Base-by-base conservation (phyloP, 1,139 yeast species). In the Trichomonascaceae sp. region DNA sequence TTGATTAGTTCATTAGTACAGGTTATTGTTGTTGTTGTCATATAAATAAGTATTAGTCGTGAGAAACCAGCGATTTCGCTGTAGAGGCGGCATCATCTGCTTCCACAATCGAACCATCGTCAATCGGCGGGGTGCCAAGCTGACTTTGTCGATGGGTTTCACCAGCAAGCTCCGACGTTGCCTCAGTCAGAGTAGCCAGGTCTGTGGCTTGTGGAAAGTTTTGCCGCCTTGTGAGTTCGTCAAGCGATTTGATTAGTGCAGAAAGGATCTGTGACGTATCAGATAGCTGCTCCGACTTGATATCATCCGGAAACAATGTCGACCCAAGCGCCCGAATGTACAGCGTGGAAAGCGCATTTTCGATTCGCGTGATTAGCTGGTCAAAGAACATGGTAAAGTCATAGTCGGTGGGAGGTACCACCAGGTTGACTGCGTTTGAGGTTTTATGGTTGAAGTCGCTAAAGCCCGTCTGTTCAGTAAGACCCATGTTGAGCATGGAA, bases 281-380 rank as follows among this genome's bases (percentile, higher is more conserved):
- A n/a, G 42, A 28, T 20, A 45, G 28, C 15, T 42, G 44, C 8
- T 37, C 34, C 18, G 35, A 33, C 3, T 37, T 36, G 9, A 32
- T 37, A 3, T 27, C 32, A 9, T 32, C 34, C 17, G 13, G n/a
- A n/a, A n/a, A 20, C 11, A 20, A 8, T 6, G 23, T 11, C 11
- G 23, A 27, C 30, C 33, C 40, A 3, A 45, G 41, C 4, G 43
- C 39, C 13, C 51, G 42, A 14, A 46, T 18, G 28, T 44, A 47
- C 37, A 52, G 33, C 17, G 52, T 48, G 4, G 50, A 35, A 26
- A 52, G 31, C n/a, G 53, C 46, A 33, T 68, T 71, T 47, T 76
- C 85, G 34, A 76, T 65, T 46, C 85, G 60, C 0, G 81, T 73
- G 17, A 75, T 71, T 17, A 74, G 55, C 46, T 74, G 80, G 39